Evolutionary conservation across 768 basidiomycete genomes (phyloP), one percentile per base, ranked within the genome.

Genomic region (Naganishia antarctica): DNA sequence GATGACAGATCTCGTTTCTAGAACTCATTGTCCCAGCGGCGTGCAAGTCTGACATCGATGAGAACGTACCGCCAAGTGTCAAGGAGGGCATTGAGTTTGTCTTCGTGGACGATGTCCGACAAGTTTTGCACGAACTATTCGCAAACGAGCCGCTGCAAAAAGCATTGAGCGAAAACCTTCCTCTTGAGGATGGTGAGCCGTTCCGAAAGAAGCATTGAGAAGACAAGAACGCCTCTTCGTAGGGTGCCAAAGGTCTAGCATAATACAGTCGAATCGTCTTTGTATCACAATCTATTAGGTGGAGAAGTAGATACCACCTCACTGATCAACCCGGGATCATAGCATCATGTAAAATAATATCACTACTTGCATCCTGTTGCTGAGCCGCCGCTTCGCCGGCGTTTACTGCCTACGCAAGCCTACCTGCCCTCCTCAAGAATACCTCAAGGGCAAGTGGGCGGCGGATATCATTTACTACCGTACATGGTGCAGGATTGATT

Each of bases 41-140:
- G 2, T 94, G 94, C 76, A 85, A 87, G 26, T 86, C 90, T 0
- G 94, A 98, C 72, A 93, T 99, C 32, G 91, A 97, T 79, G 91
- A 92, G 81, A 98, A 98, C 74, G 94, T 98, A 0, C 92, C 91
- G 0, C 87, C 86, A 70, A 92, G 91, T 71, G 93, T 97, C 69
- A 97, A 97, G 83, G 86, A 85, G 6, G 94, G 93, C 23, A 92
- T 98, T 65, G 84, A 85, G 50, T 91, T 99, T 68, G 90, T 97
- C 66, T 98, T 94, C 74, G 94, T 96, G 48, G 91, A 96, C 72
- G 88, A 89, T 71, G 90, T 96, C 62, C 83, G 83, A 70, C 89
- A 98, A 78, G 92, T 97, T 4, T 78, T 97, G 71, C 81, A 85
- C 63, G 90, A 92, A 78, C 90, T 90, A 44, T 97, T 97, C 80